Conservation (phyloP, 768 basidiomycete species). For the Collybia nuda region DNA sequence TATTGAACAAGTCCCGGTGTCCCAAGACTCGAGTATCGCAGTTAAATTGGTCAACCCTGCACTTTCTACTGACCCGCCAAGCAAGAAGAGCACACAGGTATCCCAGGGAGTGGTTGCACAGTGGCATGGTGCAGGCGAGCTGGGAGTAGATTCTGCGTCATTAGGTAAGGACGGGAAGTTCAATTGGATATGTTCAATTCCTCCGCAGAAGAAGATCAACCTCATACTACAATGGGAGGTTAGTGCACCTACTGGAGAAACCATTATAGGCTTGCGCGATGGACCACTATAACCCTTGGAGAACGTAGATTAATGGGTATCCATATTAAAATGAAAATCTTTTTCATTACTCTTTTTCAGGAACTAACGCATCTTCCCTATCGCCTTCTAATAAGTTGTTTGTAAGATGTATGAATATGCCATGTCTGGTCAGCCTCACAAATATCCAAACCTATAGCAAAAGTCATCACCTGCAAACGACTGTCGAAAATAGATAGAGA, state of each 20-base stretch:
- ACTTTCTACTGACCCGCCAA: constrained; percentile 9
- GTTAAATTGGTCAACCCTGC: constrained; percentile 30
- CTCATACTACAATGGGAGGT: constrained; percentile 2
- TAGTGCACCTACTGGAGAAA: background rate
- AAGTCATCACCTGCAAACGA: too few species aligned
- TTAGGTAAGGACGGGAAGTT: background rate
- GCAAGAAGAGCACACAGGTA: background rate
- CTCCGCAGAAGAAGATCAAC: background rate
- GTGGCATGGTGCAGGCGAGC: background rate
- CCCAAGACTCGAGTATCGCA: constrained; percentile 27
- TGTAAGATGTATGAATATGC: too few species aligned
- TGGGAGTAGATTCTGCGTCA: background rate
- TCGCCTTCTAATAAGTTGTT: too few species aligned
- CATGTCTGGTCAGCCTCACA: too few species aligned
- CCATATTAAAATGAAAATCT: too few species aligned
- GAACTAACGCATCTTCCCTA: too few species aligned
- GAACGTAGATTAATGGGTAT: too few species aligned
- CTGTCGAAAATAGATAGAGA: too few species aligned
- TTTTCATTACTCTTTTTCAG: too few species aligned
- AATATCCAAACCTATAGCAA: too few species aligned
- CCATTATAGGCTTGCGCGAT: background rate
- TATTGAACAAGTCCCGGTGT: constrained; percentile 35
- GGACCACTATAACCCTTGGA: background rate
- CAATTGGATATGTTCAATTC: too few species aligned
- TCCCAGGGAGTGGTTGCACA: constrained; percentile 1